These are phyloP conservation scores for Chalaropsis ovoidea DNA, from an alignment of 2,329 filamentous ascomycete genomes.

Conservation along the genomic window DNA sequence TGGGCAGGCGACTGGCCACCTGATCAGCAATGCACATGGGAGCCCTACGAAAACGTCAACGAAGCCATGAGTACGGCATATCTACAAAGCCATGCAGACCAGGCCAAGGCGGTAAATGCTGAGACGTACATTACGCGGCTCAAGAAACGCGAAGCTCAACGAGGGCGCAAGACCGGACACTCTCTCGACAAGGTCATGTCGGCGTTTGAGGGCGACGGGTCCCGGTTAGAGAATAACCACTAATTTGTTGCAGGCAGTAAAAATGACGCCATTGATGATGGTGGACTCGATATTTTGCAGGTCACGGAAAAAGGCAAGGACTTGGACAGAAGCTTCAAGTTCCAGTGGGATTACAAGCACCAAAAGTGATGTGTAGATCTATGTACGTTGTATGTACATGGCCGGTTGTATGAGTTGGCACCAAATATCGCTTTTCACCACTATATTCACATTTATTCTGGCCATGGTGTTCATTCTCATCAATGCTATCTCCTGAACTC, in stretches of 20 bases:
- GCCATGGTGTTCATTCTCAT: no score
- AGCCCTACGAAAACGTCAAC: constrained; percentile 43
- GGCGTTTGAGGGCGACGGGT: constrained; percentile 3
- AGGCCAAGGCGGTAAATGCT: constrained; percentile 1
- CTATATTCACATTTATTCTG: not conserved
- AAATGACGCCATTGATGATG: not conserved
- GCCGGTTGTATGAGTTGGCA: not conserved
- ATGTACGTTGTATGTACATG: no score
- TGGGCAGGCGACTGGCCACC: constrained; percentile 50
- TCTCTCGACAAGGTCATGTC: constrained; percentile 14
- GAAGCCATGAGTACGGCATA: constrained; percentile 12
- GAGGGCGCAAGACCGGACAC: not conserved
- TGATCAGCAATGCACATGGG: constrained; percentile 49
- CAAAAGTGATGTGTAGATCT: not conserved
- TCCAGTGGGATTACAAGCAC: not conserved
- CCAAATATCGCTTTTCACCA: not conserved
- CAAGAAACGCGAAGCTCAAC: not conserved
- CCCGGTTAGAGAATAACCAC: not conserved
- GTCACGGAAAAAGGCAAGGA: not conserved
- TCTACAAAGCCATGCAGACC: constrained; percentile 3
- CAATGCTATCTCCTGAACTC: no score
- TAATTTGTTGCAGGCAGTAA: not conserved
- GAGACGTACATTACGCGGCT: not conserved
- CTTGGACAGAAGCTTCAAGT: not conserved
- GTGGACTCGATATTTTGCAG: not conserved